A percentile compares a stretch with the other conserved stretches of the same genome.
phyloP scores from a whole-genome alignment of 1,284 basidiomycete species.

The Sanghuangporus weigelae region DNA sequence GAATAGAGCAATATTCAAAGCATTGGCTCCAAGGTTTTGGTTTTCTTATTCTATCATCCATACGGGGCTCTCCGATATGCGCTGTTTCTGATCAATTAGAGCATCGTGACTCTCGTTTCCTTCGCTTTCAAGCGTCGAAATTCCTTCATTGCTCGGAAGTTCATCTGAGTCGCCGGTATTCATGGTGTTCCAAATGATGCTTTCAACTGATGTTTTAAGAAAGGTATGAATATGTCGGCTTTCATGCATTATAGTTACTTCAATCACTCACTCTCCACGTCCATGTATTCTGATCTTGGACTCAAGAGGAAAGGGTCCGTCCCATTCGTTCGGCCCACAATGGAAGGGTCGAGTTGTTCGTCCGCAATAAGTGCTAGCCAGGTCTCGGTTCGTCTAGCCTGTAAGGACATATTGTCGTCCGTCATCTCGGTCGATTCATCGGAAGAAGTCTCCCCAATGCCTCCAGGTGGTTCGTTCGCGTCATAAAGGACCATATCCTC shows the following conservation, averaged over 20 bases:
- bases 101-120: no score
- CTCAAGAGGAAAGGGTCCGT: not conserved
- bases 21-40: no score
- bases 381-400: no score
- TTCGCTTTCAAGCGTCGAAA: no score
- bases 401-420: not conserved
- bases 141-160: no score
- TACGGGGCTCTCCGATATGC: no score
- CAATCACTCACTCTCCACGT: not conserved
- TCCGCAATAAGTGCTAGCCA: no score
- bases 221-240: not conserved
- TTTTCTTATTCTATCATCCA: no score
- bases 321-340: no score
- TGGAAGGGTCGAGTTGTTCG: no score
- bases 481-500: not conserved
- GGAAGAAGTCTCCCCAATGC: not conserved
- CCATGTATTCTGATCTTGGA: not conserved
- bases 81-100: no score
- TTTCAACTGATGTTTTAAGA: not conserved
- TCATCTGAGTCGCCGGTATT: not conserved
- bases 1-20: no score
- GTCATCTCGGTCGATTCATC: not conserved
- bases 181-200: not conserved
- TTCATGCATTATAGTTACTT: not conserved
- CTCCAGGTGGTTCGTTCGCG: not conserved